Conservation (phyloP, 2,329 filamentous ascomycete species). For the Penicillium sp. region DNA sequence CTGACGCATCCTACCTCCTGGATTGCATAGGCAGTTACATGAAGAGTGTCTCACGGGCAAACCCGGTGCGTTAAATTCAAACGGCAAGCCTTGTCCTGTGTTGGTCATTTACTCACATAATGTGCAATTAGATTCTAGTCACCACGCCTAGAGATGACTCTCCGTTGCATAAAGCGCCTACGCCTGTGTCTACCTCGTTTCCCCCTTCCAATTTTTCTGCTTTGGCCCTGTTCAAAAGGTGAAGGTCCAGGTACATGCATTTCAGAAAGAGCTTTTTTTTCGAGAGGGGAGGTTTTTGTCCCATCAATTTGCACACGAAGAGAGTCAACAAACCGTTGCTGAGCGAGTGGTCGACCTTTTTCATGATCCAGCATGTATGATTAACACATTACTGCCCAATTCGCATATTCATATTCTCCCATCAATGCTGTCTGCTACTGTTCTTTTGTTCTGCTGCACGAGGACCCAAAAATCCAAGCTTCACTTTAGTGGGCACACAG, state of each 20-base stretch:
- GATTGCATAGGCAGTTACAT: conserved; percentile 3
- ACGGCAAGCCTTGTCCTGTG: not conserved
- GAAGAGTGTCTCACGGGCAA: not conserved
- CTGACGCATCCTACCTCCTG: not conserved
- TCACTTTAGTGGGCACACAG: not conserved
- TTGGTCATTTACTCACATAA: not conserved
- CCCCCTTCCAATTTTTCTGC: not conserved
- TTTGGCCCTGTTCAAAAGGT: not conserved
- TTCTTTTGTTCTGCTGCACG: not conserved
- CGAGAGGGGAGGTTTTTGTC: too few relatives aligned
- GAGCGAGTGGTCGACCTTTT: not conserved
- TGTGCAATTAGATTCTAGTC: not conserved
- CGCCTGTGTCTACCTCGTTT: not conserved
- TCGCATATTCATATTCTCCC: not conserved
- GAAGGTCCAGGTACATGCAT: not conserved
- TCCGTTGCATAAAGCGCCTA: not conserved
- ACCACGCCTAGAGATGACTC: not conserved
- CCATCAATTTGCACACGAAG: not conserved
- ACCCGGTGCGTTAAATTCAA: not conserved
- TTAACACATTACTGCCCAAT: not conserved
- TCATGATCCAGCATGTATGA: not conserved
- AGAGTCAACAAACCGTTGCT: not conserved
- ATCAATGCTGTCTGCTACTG: too few relatives aligned
- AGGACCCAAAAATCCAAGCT: not conserved
- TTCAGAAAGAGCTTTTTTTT: too few relatives aligned